Evolutionary conservation across 371 early-diverging fungal genomes (phyloP), one percentile per base, ranked within the genome.

Genomic region (Mucor piriformis): DNA sequence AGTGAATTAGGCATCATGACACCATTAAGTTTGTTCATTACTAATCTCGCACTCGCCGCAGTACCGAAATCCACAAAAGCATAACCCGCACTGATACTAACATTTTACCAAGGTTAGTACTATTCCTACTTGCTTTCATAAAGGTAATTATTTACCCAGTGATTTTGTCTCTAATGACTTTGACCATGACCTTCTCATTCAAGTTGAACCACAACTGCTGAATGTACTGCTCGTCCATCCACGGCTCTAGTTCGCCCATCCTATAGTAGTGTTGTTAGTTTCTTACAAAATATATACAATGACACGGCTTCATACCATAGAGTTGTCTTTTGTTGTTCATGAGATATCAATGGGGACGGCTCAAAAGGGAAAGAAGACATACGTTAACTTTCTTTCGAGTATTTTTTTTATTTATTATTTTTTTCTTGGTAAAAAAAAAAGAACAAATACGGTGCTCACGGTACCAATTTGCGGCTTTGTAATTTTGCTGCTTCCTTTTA

Each of bases 111-210:
- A 18, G 15, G 15, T 42, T 7, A 29, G 40, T 16, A 23, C 38
- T 13, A 7, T 37, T 53, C 2, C 12, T 29, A 27, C 23, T 33
- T 43, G 50, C 11, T 20, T 24, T 16, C 21, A 18, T 3, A 27
- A 12, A 18, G 16, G 27, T 20, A 11, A 52, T 50, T 18, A 16
- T 35, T 59, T 77, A 83, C 91, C 84, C 83, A 15, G 90, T 83
- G 43, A 72, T 12, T 53, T 88, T 89, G 70, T 95, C 92, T 40
- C 90, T 83, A 75, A 95, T 92, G 73, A 91, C 85, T 73, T 94
- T 94, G 34, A 93, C 93, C 2, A 82, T 67, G 2, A 90, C 91
- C 24, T 64, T 53, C 49, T 86, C 85, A 38, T 88, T 87, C n/a
- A 85, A 24, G 37, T 63, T 71, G 18, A 72, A 83, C 92, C 91